Evolutionary conservation across 768 basidiomycete species (phyloP).

Genomic region (Suillus bovinus): DNA sequence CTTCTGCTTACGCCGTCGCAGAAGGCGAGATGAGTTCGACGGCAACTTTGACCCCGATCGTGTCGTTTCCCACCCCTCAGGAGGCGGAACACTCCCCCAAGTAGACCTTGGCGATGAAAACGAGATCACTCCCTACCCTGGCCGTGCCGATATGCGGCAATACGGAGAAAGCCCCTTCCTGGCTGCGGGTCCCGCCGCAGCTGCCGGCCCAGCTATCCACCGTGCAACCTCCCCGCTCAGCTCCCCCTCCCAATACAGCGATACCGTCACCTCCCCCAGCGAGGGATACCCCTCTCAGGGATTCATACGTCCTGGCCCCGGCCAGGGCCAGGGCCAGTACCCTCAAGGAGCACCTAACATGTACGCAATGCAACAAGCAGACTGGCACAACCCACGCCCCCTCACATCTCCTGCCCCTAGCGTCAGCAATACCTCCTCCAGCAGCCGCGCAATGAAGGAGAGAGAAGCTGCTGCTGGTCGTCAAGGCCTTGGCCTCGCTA

Average conservation of each 20-base stretch:
- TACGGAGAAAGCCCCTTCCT: constrained; percentile 16
- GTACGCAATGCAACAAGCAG: constrained; percentile 17
- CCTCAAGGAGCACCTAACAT: neutral
- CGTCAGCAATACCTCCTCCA: neutral
- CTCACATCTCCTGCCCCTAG: constrained; percentile 20
- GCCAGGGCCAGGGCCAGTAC: neutral
- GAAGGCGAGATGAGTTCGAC: constrained; percentile 43
- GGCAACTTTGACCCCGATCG: constrained; percentile 52
- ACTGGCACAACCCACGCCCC: constrained; percentile 23
- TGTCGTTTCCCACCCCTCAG: constrained; percentile 31
- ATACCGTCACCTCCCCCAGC: constrained; percentile 3
- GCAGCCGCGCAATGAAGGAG: neutral
- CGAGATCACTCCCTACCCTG: constrained; percentile 23
- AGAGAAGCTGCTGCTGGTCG: neutral
- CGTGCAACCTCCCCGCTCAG: constrained; percentile 2
- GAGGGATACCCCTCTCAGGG: constrained; percentile 14
- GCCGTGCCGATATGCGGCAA: constrained; percentile 26
- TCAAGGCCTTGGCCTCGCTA: neutral
- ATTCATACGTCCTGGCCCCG: constrained; percentile 1
- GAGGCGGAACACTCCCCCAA: constrained; percentile 27
- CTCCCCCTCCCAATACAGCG: constrained; percentile 13
- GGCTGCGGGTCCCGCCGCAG: neutral
- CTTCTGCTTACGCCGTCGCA: constrained; percentile 29
- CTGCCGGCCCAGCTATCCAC: neutral
- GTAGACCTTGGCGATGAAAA: constrained; percentile 35